phyloP scores from a whole-genome alignment of 148 eudicot genomes.

The Amaranthus hypochondriacus region DNA sequence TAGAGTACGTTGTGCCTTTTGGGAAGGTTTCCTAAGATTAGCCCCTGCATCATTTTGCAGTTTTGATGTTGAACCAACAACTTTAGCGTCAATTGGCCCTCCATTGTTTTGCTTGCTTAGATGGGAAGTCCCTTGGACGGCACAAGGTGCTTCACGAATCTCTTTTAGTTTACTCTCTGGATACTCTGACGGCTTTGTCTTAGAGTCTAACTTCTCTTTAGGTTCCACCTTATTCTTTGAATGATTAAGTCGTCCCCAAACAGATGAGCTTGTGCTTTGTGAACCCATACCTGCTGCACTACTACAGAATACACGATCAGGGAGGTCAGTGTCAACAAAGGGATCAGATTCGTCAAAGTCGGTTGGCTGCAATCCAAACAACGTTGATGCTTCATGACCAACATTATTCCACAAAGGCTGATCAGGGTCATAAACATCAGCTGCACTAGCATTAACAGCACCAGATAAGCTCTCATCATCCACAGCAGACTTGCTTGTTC shows the following conservation, averaged over 20 bases:
- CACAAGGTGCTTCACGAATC: conserved; percentile 29
- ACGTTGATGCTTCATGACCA: conserved; percentile 48
- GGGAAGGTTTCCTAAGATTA: conserved; percentile 43
- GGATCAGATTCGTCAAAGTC: conserved; percentile 42
- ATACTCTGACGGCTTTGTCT: conserved; percentile 31
- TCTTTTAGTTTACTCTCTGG: conserved; percentile 31
- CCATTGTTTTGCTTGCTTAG: conserved; percentile 40
- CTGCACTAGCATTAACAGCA: conserved; percentile 40
- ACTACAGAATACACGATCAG: conserved; percentile 35
- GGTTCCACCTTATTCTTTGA: conserved; percentile 45
- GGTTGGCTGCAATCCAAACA: conserved; percentile 39
- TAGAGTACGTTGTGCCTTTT: conserved; percentile 73
- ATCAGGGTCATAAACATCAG: conserved; percentile 97
- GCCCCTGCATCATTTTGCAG: conserved; percentile 41
- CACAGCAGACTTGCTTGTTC: conserved; percentile 43
- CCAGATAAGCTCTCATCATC: conserved; percentile 42
- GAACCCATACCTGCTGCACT: conserved; percentile 39
- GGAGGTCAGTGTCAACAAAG: conserved; percentile 39
- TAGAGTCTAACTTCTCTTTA: conserved; percentile 42
- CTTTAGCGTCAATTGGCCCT: conserved; percentile 28
- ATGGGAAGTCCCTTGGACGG: conserved; percentile 26
- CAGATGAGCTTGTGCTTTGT: conserved; percentile 48
- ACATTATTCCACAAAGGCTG: conserved; percentile 86
- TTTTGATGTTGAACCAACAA: conserved; percentile 39
- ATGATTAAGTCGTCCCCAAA: conserved; percentile 55